Evolutionary conservation across 768 basidiomycete species (phyloP).

Genomic region (Mycena alexandri): DNA sequence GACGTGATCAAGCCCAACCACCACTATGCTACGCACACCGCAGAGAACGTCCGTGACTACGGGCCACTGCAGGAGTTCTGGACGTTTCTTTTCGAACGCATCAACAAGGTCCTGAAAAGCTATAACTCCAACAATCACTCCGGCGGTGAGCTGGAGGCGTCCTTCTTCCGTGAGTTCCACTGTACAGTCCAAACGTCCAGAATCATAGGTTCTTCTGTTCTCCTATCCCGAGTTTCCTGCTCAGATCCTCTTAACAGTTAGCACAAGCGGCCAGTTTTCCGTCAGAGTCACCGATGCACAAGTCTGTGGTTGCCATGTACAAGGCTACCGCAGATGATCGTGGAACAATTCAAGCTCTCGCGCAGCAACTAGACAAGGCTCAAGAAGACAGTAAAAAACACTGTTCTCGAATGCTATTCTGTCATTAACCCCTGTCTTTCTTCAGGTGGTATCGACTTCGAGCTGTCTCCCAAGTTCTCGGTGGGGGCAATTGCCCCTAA

Average conservation of each 20-base stretch:
- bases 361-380: background rate
- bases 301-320: conserved; percentile 1
- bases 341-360: background rate
- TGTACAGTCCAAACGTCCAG: background rate
- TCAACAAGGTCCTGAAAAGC: background rate
- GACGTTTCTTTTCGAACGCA: background rate
- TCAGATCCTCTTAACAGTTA: no score
- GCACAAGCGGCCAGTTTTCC: background rate
- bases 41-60: conserved; percentile 31
- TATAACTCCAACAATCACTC: background rate
- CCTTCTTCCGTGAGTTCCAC: background rate
- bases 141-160: background rate
- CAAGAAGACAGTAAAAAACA: background rate
- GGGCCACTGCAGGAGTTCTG: background rate
- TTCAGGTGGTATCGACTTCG: background rate
- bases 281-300: background rate
- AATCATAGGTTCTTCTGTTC: background rate
- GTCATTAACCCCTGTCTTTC: no score
- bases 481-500: background rate
- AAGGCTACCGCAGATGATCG: background rate
- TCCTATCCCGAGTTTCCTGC: background rate
- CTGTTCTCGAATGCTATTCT: no score
- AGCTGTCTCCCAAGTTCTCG: background rate
- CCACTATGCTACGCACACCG: conserved; percentile 51
- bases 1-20: conserved; percentile 50